These are phyloP conservation scores for Xylaria multiplex DNA, from an alignment of 2,329 filamentous ascomycete species.

Conservation along the genomic window DNA sequence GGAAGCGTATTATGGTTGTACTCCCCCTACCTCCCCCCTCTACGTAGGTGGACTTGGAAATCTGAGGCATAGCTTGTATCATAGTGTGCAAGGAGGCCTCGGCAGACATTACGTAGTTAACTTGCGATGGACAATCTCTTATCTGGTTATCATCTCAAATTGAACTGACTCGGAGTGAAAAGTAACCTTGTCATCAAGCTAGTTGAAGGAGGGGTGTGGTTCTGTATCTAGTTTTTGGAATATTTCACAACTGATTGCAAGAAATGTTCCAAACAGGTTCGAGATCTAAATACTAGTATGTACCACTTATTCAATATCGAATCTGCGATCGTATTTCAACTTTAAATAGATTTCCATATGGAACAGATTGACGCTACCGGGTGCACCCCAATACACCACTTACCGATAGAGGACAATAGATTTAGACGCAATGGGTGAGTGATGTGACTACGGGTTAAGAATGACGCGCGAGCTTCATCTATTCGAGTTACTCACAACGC, in stretches of 20 bases:
- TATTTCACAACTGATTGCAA: neutral
- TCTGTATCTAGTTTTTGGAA: neutral
- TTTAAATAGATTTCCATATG: neutral
- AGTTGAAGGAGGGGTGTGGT: neutral
- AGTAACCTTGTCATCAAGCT: neutral
- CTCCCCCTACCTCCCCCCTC: neutral
- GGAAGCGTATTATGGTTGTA: neutral
- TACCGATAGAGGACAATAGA: neutral
- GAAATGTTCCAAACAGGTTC: neutral
- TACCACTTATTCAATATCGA: neutral
- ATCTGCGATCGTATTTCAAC: neutral
- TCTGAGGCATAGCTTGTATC: constrained; percentile 41
- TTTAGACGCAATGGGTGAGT: neutral
- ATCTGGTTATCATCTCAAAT: neutral
- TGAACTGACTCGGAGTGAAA: neutral
- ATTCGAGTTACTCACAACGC: neutral
- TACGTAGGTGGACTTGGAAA: constrained; percentile 17
- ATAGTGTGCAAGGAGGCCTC: constrained; percentile 29
- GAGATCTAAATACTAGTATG: neutral
- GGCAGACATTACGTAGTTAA: neutral
- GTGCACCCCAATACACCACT: neutral
- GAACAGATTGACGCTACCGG: neutral
- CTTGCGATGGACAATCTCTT: neutral
- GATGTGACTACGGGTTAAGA: neutral
- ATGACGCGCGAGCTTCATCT: neutral